Conservation (phyloP, 805 yeast species). For the Cephaloascus albidus region DNA sequence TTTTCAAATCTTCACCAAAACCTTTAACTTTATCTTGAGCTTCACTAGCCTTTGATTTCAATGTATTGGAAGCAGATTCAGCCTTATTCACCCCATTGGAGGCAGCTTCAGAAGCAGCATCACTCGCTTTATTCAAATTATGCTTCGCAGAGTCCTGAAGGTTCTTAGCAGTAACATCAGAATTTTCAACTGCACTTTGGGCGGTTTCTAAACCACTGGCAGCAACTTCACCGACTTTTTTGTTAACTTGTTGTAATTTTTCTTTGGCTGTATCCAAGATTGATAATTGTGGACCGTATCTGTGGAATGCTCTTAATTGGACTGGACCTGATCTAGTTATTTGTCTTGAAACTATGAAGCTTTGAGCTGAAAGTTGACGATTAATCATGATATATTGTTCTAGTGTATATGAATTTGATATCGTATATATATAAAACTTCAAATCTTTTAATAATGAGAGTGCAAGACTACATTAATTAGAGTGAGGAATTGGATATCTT, state of each 20-base stretch:
- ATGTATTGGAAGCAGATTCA: neutral
- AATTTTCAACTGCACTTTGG: slow-evolving; percentile 14
- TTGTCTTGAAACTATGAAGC: neutral
- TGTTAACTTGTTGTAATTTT: slow-evolving; percentile 8
- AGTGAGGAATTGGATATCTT: too few species aligned
- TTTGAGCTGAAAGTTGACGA: neutral
- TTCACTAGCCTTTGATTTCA: neutral
- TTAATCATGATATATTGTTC: too few species aligned
- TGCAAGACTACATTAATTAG: too few species aligned
- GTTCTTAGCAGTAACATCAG: slow-evolving; percentile 16
- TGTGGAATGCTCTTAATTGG: neutral
- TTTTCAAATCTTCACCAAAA: neutral
- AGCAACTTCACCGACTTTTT: slow-evolving; percentile 28
- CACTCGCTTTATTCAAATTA: slow-evolving; percentile 2
- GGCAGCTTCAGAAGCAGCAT: neutral
- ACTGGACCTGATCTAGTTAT: neutral
- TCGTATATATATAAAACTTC: too few species aligned
- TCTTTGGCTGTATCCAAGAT: slow-evolving; percentile 12
- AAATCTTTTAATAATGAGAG: too few species aligned
- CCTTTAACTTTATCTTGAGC: neutral
- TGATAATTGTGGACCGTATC: slow-evolving; percentile 1
- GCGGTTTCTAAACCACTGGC: slow-evolving; percentile 31
- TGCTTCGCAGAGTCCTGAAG: slow-evolving; percentile 9
- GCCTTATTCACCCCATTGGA: neutral
- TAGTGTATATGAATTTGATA: too few species aligned